These are phyloP conservation scores for Pulveroboletus frians DNA, from an alignment of 768 basidiomycete genomes.

Conservation along the genomic window DNA sequence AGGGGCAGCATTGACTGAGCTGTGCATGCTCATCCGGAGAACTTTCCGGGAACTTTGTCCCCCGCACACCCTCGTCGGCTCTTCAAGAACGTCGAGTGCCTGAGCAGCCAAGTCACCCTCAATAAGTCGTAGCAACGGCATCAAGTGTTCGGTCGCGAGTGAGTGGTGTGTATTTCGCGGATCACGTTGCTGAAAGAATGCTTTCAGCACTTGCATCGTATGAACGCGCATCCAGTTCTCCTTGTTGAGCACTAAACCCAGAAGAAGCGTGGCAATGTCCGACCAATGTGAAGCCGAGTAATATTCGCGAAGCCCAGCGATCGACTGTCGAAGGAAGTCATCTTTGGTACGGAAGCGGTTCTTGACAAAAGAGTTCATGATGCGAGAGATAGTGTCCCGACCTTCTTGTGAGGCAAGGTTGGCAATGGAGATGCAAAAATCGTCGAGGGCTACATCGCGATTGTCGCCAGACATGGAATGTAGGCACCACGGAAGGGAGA, in stretches of 20 bases:
- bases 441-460: constrained; percentile 53
- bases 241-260: constrained; percentile 80
- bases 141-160: constrained; percentile 80
- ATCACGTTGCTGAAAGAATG: constrained; percentile 82
- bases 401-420: constrained; percentile 67
- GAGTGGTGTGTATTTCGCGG: constrained; percentile 67
- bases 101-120: constrained; percentile 80
- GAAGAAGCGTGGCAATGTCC: constrained; percentile 77
- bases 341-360: constrained; percentile 86
- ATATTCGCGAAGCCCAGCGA: constrained; percentile 79
- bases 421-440: constrained; percentile 71
- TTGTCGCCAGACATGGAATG: constrained; percentile 66
- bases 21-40: constrained; percentile 87
- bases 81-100: constrained; percentile 90
- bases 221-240: constrained; percentile 79
- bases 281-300: constrained; percentile 72
- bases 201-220: constrained; percentile 82
- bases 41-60: constrained; percentile 79
- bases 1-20: constrained; percentile 39
- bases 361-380: constrained; percentile 87
- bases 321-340: constrained; percentile 88
- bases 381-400: constrained; percentile 73
- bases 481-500: constrained; percentile 84
- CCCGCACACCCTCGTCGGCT: constrained; percentile 75
- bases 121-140: constrained; percentile 86